Conservation (phyloP, 768 basidiomycete genomes). For the Tricholoma sp. region DNA sequence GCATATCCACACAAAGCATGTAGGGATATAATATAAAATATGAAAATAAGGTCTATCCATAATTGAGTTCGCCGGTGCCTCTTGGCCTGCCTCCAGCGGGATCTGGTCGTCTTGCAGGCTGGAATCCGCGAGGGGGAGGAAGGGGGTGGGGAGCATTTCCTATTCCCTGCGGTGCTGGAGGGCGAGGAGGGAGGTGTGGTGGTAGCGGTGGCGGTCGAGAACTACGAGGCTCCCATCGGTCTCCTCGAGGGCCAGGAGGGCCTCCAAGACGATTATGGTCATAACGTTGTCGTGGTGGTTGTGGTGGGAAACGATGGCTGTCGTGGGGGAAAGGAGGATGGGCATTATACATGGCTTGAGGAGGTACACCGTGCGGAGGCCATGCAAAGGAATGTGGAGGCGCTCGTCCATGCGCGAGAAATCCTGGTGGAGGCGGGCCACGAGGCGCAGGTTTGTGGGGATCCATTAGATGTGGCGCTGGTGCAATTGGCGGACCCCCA, state of each 20-base stretch:
- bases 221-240: constrained; percentile 1
- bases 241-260: not conserved
- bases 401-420: not conserved
- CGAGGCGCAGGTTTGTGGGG: not conserved
- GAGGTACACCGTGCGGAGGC: not conserved
- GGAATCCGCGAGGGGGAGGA: not conserved
- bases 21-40: not conserved
- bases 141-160: not conserved
- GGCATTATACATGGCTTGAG: not conserved
- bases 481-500: constrained; percentile 1
- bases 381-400: not conserved
- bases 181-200: not conserved
- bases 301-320: not conserved
- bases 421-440: not conserved
- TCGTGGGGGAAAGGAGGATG: not conserved
- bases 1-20: not conserved
- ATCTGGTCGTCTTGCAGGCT: not conserved
- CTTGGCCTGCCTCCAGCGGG: not conserved
- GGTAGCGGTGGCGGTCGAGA: constrained; percentile 4
- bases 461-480: not conserved
- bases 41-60: constrained; percentile 10
- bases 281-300: not conserved
- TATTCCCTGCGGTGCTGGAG: not conserved
- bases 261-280: not conserved
- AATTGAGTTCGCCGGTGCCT: constrained; percentile 13